phyloP scores from a whole-genome alignment of 1,139 yeast species.

The Lodderomyces metapsilosis region DNA sequence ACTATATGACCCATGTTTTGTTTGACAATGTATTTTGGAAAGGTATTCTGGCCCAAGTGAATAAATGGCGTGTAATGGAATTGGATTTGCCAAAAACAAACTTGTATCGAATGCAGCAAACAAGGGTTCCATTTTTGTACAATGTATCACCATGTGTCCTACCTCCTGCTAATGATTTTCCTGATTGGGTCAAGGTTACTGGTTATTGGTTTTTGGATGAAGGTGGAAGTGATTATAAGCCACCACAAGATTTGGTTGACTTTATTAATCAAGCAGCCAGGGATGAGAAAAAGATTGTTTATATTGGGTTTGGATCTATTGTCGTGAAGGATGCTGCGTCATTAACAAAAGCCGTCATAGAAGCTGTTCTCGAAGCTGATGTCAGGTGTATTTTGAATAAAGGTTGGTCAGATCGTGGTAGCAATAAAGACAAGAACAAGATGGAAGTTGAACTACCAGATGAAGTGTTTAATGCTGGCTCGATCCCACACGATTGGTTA shows the following conservation, averaged over 20 bases:
- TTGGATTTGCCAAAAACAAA: slow-evolving; percentile 68
- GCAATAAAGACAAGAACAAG: slow-evolving; percentile 18
- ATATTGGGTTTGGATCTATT: slow-evolving; percentile 94
- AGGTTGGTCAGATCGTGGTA: slow-evolving; percentile 88
- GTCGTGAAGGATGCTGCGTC: slow-evolving; percentile 81
- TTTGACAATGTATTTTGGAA: slow-evolving; percentile 94
- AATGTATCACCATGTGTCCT: slow-evolving; percentile 84
- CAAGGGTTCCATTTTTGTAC: slow-evolving; percentile 82
- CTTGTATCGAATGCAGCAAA: slow-evolving; percentile 68
- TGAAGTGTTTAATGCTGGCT: slow-evolving; percentile 65
- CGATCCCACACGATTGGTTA: slow-evolving; percentile 92
- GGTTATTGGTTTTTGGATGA: slow-evolving; percentile 95
- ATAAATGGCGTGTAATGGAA: slow-evolving; percentile 76
- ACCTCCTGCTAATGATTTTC: slow-evolving; percentile 91
- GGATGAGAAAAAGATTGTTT: slow-evolving; percentile 69
- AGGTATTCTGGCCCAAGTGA: slow-evolving; percentile 86
- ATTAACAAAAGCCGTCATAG: slow-evolving; percentile 73
- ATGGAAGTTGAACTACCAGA: slow-evolving; percentile 64
- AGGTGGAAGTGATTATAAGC: slow-evolving; percentile 58
- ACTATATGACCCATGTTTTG: slow-evolving; percentile 85
- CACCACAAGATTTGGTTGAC: slow-evolving; percentile 56
- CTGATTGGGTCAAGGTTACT: slow-evolving; percentile 91
- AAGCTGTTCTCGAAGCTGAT: slow-evolving; percentile 74
- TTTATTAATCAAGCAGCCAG: slow-evolving; percentile 65
- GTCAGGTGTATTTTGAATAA: slow-evolving; percentile 85